Base-by-base conservation (phyloP, 192 early-diverging fungal genomes). In the Coemansia furcata region DNA sequence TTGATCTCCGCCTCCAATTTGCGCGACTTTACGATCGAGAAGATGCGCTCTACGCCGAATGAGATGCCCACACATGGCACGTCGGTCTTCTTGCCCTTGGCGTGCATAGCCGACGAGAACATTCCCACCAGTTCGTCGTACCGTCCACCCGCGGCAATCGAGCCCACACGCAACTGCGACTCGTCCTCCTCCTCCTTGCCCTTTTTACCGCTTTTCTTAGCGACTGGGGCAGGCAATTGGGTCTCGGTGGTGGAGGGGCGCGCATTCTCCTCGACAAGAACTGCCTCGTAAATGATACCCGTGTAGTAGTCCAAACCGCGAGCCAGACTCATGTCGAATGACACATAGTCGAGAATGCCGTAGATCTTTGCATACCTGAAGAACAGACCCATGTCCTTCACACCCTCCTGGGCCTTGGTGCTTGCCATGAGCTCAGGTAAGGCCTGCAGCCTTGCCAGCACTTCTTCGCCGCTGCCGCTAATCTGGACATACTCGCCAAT, bases 271-370 rank as follows among this genome's bases (percentile, higher is more conserved):
- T 78, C 80, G 42, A 76, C 76, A 42, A 84, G 70, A 12, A 99
- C 92, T 8, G 95, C 97, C 76, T 99, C 97, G 77, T 98, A 99
- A 72, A 99, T 99, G 55, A 98, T 89, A 30, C 97, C 97, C 40
- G 97, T 99, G 84, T 99, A 99, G 78, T 99, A 99, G 74, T 99
- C 97, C 43, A 99, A 74, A 32, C 97, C 97, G 43, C 97, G 89
- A n/a, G 96, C 97, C 71, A 99, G 85, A 60, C 89, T 91, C 63
- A 99, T 86, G 75, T 99, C 97, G 72, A 99, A 97, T 3, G 90
- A 92, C 43, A 97, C 58, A 58, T 50, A 47, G 59, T 88, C 83
- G 9, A 84, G 66, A 12, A 98, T 87, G 15, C 85, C 85, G 68
- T 94, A 91, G 32, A 95, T 77, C n/a, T 86, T 85, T 36, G 97